Conservation (phyloP, 768 basidiomycete genomes). For the Kwoniella pini region DNA sequence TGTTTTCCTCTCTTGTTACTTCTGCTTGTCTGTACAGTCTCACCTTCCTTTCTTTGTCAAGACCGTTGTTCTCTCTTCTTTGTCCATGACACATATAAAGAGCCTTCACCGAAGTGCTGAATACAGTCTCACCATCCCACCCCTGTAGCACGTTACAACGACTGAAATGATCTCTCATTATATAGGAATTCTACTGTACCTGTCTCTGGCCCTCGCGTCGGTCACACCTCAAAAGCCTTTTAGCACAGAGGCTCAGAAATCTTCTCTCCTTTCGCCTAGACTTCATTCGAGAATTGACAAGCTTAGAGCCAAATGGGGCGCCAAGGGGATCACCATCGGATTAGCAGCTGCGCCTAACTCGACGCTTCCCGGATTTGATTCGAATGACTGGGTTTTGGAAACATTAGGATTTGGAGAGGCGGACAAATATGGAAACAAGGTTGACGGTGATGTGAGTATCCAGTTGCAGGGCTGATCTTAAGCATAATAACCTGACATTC, state of each 20-base stretch:
- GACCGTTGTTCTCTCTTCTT: too few relatives aligned
- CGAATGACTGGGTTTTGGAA: conserved; percentile 8
- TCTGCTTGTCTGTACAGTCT: too few relatives aligned
- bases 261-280: background rate
- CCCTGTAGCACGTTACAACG: too few relatives aligned
- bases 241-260: background rate
- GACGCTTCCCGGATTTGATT: background rate
- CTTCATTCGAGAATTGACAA: conserved; percentile 1
- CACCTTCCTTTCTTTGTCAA: too few relatives aligned
- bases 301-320: conserved; percentile 10
- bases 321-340: conserved; percentile 12
- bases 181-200: too few relatives aligned
- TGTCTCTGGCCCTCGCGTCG: too few relatives aligned
- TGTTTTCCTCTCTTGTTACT: too few relatives aligned
- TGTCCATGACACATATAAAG: too few relatives aligned
- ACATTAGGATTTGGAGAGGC: conserved; percentile 9
- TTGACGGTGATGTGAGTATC: conserved; percentile 13
- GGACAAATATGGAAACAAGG: conserved; percentile 1
- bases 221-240: conserved; percentile 1
- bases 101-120: too few relatives aligned
- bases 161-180: too few relatives aligned
- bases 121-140: too few relatives aligned
- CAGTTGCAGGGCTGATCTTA: too few relatives aligned
- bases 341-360: conserved; percentile 14
- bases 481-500: background rate